A percentile compares a stretch with the other conserved stretches of the same genome.
Evolutionary conservation across 2,329 filamentous ascomycete species (phyloP).

Genomic region (Paraconiothyrium sp.): DNA sequence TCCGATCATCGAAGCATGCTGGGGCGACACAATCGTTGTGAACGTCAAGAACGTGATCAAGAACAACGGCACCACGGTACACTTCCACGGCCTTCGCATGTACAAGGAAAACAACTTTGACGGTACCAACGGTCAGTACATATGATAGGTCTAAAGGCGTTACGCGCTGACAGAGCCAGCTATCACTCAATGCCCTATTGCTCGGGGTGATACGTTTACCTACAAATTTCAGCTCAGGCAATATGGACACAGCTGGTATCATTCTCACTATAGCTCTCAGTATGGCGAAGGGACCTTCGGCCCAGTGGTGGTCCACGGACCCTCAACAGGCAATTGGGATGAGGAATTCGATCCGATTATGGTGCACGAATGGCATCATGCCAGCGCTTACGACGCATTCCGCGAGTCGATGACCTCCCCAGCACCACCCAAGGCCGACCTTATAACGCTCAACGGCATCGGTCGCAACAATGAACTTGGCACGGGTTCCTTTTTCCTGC

Average conservation of each 20-base stretch:
- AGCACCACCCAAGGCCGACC: slow-evolving; percentile 19
- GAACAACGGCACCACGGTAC: slow-evolving; percentile 68
- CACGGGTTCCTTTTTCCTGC: slow-evolving; percentile 23
- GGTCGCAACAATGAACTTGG: slow-evolving; percentile 21
- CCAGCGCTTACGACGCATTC: slow-evolving; percentile 25
- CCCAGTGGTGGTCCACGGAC: slow-evolving; percentile 36
- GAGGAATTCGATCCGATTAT: slow-evolving; percentile 30
- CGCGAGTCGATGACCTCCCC: slow-evolving; percentile 15
- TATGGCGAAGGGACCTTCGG: slow-evolving; percentile 51
- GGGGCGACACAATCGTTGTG: slow-evolving; percentile 34
- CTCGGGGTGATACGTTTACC: slow-evolving; percentile 57
- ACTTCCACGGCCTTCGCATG: slow-evolving; percentile 68
- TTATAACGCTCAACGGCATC: slow-evolving; percentile 27
- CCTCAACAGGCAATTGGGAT: slow-evolving; percentile 25
- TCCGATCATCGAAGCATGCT: slow-evolving; percentile 33
- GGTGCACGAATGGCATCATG: slow-evolving; percentile 33
- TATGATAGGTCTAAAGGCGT: too few species aligned
- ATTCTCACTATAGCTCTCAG: slow-evolving; percentile 52
- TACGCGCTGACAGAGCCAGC: slow-evolving; percentile 21
- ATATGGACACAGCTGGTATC: slow-evolving; percentile 48
- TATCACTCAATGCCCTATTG: slow-evolving; percentile 53
- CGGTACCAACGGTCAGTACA: slow-evolving; percentile 58
- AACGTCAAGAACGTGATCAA: slow-evolving; percentile 61
- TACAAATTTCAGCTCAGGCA: slow-evolving; percentile 32
- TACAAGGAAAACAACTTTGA: slow-evolving; percentile 62